Evolutionary conservation across 805 yeast species (phyloP).

Genomic region (Yamadazyma nakazawae): DNA sequence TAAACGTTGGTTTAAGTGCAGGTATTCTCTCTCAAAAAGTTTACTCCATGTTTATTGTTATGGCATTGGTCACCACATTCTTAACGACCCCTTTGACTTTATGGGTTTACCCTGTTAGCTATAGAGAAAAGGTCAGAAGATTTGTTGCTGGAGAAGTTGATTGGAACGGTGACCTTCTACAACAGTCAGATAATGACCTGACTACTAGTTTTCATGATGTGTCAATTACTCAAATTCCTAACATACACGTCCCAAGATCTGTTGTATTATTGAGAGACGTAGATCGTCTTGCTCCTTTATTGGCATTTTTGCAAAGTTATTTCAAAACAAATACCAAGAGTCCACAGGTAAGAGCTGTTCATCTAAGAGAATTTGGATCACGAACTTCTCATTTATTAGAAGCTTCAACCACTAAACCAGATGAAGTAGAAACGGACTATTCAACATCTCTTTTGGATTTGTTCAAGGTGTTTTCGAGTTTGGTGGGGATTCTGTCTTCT

Average conservation of each 20-base stretch:
- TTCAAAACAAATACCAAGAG: slow-evolving; percentile 12
- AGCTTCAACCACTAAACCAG: slow-evolving; percentile 45
- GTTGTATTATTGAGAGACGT: slow-evolving; percentile 27
- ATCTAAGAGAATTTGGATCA: slow-evolving; percentile 58
- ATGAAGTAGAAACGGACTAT: slow-evolving; percentile 23
- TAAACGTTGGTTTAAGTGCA: slow-evolving; percentile 70
- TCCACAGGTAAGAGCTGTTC: slow-evolving; percentile 46
- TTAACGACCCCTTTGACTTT: slow-evolving; percentile 75
- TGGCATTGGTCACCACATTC: slow-evolving; percentile 78
- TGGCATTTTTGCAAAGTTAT: slow-evolving; percentile 27
- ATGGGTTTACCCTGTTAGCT: slow-evolving; percentile 56
- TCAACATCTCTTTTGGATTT: slow-evolving; percentile 34
- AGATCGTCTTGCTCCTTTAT: slow-evolving; percentile 31
- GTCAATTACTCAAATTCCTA: slow-evolving; percentile 4
- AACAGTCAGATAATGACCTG: slow-evolving; percentile 1
- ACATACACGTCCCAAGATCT: slow-evolving; percentile 20
- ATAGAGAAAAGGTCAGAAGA: slow-evolving; percentile 50
- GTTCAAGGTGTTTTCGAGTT: slow-evolving; percentile 31
- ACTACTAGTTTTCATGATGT: slow-evolving; percentile 2
- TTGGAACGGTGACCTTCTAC: slow-evolving; percentile 23
- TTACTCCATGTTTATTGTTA: slow-evolving; percentile 77
- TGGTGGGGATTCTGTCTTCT: slow-evolving; percentile 25
- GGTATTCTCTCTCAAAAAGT: slow-evolving; percentile 61
- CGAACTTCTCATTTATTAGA: slow-evolving; percentile 68
- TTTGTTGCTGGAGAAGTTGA: slow-evolving; percentile 23